Percentiles rank a stretch among this genome's conserved stretches.
Evolutionary conservation across 2,329 filamentous ascomycete genomes (phyloP).

Genomic region (Fusarium camptoceras): DNA sequence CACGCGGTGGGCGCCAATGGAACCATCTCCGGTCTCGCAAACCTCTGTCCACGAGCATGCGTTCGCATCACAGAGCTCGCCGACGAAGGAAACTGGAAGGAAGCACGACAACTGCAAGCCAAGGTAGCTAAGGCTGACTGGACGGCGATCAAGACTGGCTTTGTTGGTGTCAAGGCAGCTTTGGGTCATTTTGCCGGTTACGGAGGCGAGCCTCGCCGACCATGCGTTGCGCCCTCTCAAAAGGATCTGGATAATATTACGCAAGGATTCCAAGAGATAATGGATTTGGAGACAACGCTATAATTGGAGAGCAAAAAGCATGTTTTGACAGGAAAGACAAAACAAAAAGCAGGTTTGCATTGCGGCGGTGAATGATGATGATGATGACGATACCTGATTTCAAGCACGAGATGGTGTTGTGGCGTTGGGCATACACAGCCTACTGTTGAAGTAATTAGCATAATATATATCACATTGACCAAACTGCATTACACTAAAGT

Average conservation of each 20-base stretch:
- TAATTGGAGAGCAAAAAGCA: conserved; percentile 26
- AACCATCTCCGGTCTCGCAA: conserved; percentile 56
- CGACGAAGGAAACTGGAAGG: conserved; percentile 48
- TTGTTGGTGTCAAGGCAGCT: conserved; percentile 61
- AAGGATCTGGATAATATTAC: conserved; percentile 51
- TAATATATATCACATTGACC: conserved; percentile 11
- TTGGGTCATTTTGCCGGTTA: conserved; percentile 56
- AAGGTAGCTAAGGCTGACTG: conserved; percentile 60
- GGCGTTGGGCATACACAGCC: conserved; percentile 38
- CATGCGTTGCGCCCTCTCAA: conserved; percentile 52
- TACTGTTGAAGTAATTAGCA: conserved; percentile 34
- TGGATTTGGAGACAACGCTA: conserved; percentile 47
- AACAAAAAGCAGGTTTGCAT: conserved; percentile 30
- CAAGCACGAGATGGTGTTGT: conserved; percentile 41
- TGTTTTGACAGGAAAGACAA: conserved; percentile 13
- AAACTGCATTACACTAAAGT: neutral
- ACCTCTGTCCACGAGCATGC: conserved; percentile 55
- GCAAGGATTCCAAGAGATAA: conserved; percentile 53
- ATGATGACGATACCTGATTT: conserved; percentile 38
- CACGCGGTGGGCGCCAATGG: conserved; percentile 56
- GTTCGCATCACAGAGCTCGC: conserved; percentile 51
- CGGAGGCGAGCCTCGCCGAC: conserved; percentile 55
- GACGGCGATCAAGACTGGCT: conserved; percentile 61
- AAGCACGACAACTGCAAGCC: conserved; percentile 54
- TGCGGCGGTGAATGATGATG: conserved; percentile 24